Percentiles rank a stretch among this genome's conserved stretches.
Evolutionary conservation across 1,284 basidiomycete species (phyloP).

Genomic region (Leccinum idahoense): DNA sequence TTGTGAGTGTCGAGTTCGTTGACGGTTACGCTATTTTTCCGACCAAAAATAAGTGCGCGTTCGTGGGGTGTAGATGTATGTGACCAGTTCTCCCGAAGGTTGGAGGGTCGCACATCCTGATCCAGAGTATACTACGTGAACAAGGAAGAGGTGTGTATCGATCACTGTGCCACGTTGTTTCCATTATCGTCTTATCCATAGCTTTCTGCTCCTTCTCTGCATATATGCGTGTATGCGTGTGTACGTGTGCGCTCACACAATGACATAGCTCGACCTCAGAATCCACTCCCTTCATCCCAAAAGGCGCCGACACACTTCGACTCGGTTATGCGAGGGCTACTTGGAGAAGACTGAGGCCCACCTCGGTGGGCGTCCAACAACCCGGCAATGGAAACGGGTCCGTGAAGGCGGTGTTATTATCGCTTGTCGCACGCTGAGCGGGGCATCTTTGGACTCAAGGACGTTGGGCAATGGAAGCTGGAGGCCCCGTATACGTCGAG

Average conservation of each 20-base stretch:
- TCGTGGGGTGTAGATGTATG: too few species aligned
- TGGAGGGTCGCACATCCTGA: conserved; percentile 28
- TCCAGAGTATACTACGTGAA: conserved; percentile 23
- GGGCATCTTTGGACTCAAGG: conserved; percentile 29
- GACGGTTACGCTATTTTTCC: background rate
- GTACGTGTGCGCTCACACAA: background rate
- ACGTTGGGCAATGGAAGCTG: conserved; percentile 18
- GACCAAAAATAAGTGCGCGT: background rate
- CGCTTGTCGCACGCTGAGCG: conserved; percentile 26
- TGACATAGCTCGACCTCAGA: background rate
- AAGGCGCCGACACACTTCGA: conserved; percentile 13
- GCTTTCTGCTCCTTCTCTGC: too few species aligned
- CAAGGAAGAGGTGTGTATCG: conserved; percentile 17
- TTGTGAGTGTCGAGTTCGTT: conserved; percentile 6
- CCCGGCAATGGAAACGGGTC: too few species aligned
- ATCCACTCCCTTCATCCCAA: conserved; percentile 7
- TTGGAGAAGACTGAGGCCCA: conserved; percentile 6
- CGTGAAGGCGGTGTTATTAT: conserved; percentile 16
- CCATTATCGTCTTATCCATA: too few species aligned
- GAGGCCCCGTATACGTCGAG: conserved; percentile 20
- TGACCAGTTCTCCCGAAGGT: conserved; percentile 2
- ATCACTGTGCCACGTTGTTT: too few species aligned
- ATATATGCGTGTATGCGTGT: background rate
- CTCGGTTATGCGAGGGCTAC: conserved; percentile 4
- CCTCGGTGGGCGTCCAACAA: conserved; percentile 16